Evolutionary conservation across 2,329 filamentous ascomycete species (phyloP), one percentile per base, ranked within the genome.

Genomic region (Xylaria hypoxylon): DNA sequence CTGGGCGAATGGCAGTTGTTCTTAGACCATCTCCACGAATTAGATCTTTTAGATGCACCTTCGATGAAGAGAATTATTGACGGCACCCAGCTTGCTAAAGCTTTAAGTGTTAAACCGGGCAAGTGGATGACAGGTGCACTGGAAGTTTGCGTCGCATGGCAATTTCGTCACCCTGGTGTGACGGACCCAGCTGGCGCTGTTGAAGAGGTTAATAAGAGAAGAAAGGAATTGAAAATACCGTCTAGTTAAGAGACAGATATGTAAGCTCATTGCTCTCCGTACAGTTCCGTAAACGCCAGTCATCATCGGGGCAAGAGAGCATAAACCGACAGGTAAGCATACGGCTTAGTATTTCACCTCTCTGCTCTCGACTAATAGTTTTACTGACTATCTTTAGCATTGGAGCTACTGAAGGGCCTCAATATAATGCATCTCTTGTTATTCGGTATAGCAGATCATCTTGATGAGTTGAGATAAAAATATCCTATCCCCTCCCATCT

Each of bases 111-210:
- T n/a, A 89, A 88, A 69, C 90, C 92, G 0, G 93, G 93, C 0
- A 89, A 84, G n/a, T 98, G 95, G 95, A 91, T 96, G 85, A 88
- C 88, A 60, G 84, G 85, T 51, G 94, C 94, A 3, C 81, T 97
- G 52, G 91, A 96, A 35, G 83, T 94, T 3, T 92, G 93, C 67
- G 87, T 96, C 79, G 89, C 89, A 67, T 98, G 94, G 94, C 96
- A 98, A 79, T 85, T 98, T 59, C 86, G 92, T 42, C 89, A 98
- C 75, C 93, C 94, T 0, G 84, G 84, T 3, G 83, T 82, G 64
- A 87, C 84, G 3, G 90, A 94, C 68, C 79, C 83, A 6, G 73
- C 80, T 6, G 86, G 82, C 2, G 89, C 86, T 1, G 80, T 93
- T 59, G 84, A 89, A 52, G 87, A 90, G 73, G 84, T 93, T 26